Evolutionary conservation across 2,329 filamentous ascomycete genomes (phyloP).

Genomic region (Colletotrichum sp.): DNA sequence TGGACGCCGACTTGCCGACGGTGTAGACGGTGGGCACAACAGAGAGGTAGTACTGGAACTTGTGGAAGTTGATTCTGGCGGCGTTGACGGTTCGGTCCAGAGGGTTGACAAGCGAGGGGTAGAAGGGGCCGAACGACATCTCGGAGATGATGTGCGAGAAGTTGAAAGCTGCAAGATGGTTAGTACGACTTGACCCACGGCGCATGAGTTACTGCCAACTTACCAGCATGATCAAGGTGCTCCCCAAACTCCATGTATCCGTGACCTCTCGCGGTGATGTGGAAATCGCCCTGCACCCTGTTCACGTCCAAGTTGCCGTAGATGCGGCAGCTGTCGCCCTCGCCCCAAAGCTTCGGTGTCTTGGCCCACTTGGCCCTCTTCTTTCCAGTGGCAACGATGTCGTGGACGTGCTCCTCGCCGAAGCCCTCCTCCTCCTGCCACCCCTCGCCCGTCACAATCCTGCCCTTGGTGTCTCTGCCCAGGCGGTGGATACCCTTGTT

Average conservation of each 20-base stretch:
- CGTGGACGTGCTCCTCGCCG: conserved; percentile 85
- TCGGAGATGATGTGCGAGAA: conserved; percentile 97
- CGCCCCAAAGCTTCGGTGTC: conserved; percentile 70
- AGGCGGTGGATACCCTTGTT: conserved; percentile 68
- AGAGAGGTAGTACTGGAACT: conserved; percentile 97
- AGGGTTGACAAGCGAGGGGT: conserved; percentile 90
- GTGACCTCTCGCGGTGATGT: conserved; percentile 93
- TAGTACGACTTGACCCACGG: neutral
- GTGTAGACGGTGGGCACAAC: conserved; percentile 95
- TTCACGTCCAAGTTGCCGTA: conserved; percentile 92
- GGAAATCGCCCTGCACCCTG: conserved; percentile 97
- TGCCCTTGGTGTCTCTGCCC: conserved; percentile 59
- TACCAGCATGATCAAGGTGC: conserved; percentile 84
- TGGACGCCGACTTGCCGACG: conserved; percentile 49
- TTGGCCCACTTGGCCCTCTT: conserved; percentile 72
- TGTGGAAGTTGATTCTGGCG: conserved; percentile 83
- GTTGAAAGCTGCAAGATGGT: conserved; percentile 76
- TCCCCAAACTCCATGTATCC: conserved; percentile 84
- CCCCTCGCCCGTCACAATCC: conserved; percentile 60
- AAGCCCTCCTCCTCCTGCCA: conserved; percentile 73
- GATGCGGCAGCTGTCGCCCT: conserved; percentile 80
- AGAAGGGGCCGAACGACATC: conserved; percentile 96
- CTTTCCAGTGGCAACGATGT: conserved; percentile 77
- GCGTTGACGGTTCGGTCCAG: conserved; percentile 87
- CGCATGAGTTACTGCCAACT: conserved; percentile 35